Percentiles rank a stretch among this genome's conserved stretches.
phyloP scores from a whole-genome alignment of 441 rosid species.

The Viola pubescens region DNA sequence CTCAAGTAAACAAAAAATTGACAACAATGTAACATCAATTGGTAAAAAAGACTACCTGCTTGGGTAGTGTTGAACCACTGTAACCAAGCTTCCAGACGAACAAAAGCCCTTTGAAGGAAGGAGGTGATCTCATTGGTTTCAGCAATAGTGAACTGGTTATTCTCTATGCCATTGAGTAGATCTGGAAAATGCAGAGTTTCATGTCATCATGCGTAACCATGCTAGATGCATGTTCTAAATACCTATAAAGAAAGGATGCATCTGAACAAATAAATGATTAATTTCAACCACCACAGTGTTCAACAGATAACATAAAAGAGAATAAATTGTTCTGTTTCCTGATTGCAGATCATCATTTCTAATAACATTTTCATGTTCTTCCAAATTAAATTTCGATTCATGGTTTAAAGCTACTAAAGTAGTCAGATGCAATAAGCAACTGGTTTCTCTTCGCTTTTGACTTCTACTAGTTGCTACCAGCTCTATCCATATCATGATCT shows the following conservation, averaged over 20 bases:
- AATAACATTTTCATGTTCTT: no score
- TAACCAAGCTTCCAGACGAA: constrained; percentile 96
- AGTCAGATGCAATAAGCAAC: no score
- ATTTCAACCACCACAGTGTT: constrained; percentile 3
- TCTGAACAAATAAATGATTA: not conserved
- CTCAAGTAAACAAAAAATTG: not conserved
- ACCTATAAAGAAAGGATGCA: no score
- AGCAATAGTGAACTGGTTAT: constrained; percentile 46
- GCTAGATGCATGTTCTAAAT: not conserved
- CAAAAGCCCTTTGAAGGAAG: constrained; percentile 67
- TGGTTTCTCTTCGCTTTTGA: no score
- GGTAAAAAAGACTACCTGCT: constrained; percentile 42
- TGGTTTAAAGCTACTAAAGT: no score
- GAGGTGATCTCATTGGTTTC: constrained; percentile 65
- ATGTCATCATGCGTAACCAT: constrained; percentile 1
- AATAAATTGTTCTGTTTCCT: not conserved
- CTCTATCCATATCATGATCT: not conserved
- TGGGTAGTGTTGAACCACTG: constrained; percentile 94
- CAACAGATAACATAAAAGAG: not conserved
- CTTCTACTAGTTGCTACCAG: no score
- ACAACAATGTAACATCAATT: not conserved
- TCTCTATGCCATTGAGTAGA: constrained; percentile 59
- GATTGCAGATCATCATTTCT: not conserved
- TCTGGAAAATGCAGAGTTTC: constrained; percentile 31
- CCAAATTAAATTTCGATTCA: no score